Conservation (phyloP, 2,329 filamentous ascomycete species). For the Cladosporium sp. region DNA sequence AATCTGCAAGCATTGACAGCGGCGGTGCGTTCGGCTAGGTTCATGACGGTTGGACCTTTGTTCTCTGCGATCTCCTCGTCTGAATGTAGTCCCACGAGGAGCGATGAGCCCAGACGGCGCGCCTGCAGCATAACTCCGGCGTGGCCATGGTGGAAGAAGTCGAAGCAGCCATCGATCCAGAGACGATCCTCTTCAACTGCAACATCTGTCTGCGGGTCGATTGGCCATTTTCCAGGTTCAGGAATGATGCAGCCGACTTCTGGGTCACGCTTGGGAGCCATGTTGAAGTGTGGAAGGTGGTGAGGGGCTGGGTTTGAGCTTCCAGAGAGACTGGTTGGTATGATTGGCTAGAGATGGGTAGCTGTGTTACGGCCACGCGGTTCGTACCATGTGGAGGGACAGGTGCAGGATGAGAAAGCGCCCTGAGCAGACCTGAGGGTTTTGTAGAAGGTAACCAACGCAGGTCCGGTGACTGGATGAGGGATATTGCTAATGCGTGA, state of each 20-base stretch:
- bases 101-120: conserved; percentile 80
- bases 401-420: not conserved
- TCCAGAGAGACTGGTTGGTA: not conserved
- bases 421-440: not conserved
- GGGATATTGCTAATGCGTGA: no score
- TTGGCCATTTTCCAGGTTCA: conserved; percentile 57
- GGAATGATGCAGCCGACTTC: conserved; percentile 43
- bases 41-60: conserved; percentile 98
- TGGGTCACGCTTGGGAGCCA: conserved; percentile 26
- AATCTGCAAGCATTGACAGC: conserved; percentile 94
- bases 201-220: conserved; percentile 58
- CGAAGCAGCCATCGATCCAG: conserved; percentile 98
- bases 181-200: conserved; percentile 66
- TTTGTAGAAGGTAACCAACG: not conserved
- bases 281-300: not conserved
- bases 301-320: conserved; percentile 8
- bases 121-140: conserved; percentile 96
- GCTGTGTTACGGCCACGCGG: not conserved
- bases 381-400: not conserved
- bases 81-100: conserved; percentile 90
- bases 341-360: not conserved
- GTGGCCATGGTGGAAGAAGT: conserved; percentile 98
- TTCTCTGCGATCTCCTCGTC: conserved; percentile 94
- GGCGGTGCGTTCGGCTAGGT: conserved; percentile 80
- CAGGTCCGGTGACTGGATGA: not conserved